Evolutionary conservation across 2,329 filamentous ascomycete genomes (phyloP), one percentile per base, ranked within the genome.

Genomic region (Zymoseptoria brevis): DNA sequence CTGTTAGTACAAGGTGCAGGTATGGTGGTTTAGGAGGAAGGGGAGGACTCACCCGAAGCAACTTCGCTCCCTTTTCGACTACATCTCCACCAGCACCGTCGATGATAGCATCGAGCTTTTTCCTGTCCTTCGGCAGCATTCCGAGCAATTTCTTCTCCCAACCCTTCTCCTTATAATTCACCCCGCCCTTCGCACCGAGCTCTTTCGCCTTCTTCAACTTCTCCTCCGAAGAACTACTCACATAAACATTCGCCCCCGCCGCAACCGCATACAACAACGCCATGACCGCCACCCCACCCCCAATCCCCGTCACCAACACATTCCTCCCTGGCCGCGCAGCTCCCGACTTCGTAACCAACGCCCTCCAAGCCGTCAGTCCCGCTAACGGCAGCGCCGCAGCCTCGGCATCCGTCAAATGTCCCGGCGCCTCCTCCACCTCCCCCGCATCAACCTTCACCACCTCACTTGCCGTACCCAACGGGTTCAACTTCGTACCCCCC

Each of bases 71-170:
- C 72, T 86, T 87, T 45, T 80, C 77, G n/a, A 96, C 82, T 50
- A 96, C 80, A 74, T 95, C 87, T 1, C 90, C 92, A 2, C 93
- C 93, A 0, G 93, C 92, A 1, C 94, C 93, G 75, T 97, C 94
- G 65, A 97, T 82, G 53, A 97, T 87, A 19, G 88, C 86, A 75
- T 97, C 94, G 6, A 94, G 70, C 63, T 81, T 89, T 56, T 85
- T 84, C 64, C 86, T 80, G 53, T 87, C 84, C 49, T 77, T 74
- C 0, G 88, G 84, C 24, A 96, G 76, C 67, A 86, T 70, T 53
- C 74, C 73, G 56, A 70, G 74, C 58, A 96, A 76, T 69, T 88
- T 84, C 80, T 87, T 88, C 60, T 96, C 90, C 93, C 93, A 97
- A 1, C 79, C 84, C 26, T 84, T 79, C 56, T 87, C 83, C 72